Base-by-base conservation (phyloP, 331 rosid genomes). In the Dryas integrifolia region DNA sequence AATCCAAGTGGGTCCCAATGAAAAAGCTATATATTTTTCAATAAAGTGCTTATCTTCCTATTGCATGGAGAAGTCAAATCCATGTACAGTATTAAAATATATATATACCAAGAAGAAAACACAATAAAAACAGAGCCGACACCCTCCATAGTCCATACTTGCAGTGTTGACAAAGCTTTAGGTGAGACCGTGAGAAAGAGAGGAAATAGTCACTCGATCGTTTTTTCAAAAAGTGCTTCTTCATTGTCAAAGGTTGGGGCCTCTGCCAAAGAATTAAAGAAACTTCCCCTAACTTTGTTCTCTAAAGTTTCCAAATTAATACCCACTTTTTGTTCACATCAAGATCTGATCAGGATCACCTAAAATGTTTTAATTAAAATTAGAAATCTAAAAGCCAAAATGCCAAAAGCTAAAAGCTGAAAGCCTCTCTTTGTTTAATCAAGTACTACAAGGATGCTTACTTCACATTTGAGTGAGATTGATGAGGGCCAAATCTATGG, bases 241-340 rank as follows among this genome's bases (percentile, higher is more conserved):
- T 24, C 67, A 38, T 81, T 83, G 92, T 88, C 96, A 88, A 90
- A 88, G 78, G 76, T 73, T 80, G 83, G 50, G 79, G 71, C 79
- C 74, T 87, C 77, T 72, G 74, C 60, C 48, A 12, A 44, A 59
- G 84, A 84, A 30, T 30, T 30, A 30, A 30, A 30, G 35, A 83
- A 83, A 62, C 70, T 78, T 67, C 60, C 71, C 72, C 75, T 30
- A 21, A 51, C 79, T 64, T 69, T 48, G 15, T 57, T 67, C 43
- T 63, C 52, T 65, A 52, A 61, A 50, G 13, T 58, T 77, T 76
- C 77, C 59, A 21, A 14, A 53, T 65, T 65, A 26, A 26, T 3
- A 45, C 46, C 41, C 55, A 61, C 39, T 40, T n/a, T 77, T 66
- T 49, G 47, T 53, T 73, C 81, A 45, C 76, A 63, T 80, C n/a